Evolutionary conservation across 1,284 basidiomycete species (phyloP), one percentile per base, ranked within the genome.

Genomic region (Meripilus lineatus): DNA sequence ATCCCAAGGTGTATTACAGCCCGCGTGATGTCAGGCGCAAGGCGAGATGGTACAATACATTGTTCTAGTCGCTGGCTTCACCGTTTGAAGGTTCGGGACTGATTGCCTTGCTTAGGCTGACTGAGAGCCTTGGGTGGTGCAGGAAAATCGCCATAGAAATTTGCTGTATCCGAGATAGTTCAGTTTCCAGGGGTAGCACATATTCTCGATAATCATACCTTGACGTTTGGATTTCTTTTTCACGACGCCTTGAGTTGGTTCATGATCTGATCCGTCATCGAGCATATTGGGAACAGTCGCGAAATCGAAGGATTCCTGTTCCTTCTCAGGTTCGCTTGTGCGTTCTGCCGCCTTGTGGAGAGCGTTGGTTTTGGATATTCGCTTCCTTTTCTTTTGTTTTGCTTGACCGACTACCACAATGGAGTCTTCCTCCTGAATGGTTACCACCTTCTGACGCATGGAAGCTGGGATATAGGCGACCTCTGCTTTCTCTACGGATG

Each of bases 321-420:
- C 37, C 18, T 43, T 33, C 41, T 30, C 28, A 30, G 10, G 28
- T 30, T n/a, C 28, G 28, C 28, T 30, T 30, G 28, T 30, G 8
- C n/a, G 8, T n/a, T n/a, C 28, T 10, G 10, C 28, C 8, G 28
- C 28, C 8, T 8, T n/a, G n/a, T n/a, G n/a, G 20, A 38, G 13
- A 5, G 5, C 8, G 20, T 50, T 42, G 8, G 40, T 40, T 39
- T 50, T 45, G 35, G 69, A 71, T 7, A 59, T 56, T 42, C 81
- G 72, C 58, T 83, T 84, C 36, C 78, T 70, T 58, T 84, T 85
- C 64, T 75, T 79, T 53, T 72, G 67, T 40, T 70, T 67, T 26
- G 69, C 65, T 55, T 81, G 79, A 3, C 84, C 85, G 15, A 89
- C 84, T 6, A 84, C 70, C 4, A 90, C 75, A 45, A 90, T 81